Evolutionary conservation across 2,329 filamentous ascomycete genomes (phyloP).

Genomic region (Trichophyton rubrum): DNA sequence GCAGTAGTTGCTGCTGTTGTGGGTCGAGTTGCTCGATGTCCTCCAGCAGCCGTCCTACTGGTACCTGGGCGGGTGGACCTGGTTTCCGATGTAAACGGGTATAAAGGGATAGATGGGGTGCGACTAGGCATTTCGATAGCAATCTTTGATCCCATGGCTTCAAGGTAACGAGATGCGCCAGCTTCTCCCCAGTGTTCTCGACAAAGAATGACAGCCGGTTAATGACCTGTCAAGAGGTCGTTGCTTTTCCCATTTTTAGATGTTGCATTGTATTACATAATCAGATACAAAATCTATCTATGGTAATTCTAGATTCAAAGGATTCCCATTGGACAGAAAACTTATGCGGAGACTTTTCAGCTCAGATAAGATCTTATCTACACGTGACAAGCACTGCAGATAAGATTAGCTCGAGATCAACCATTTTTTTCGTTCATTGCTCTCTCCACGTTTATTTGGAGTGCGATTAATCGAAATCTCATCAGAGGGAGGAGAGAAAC

Average conservation of each 20-base stretch:
- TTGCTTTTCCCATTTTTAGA: not conserved
- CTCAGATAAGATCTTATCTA: no score
- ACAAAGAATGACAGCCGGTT: no score
- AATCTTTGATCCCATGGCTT: not conserved
- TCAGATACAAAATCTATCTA: no score
- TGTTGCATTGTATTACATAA: not conserved
- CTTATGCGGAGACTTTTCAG: no score
- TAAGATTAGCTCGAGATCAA: not conserved
- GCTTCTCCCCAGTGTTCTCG: not conserved
- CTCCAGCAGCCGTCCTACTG: conserved; percentile 11
- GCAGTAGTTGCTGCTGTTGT: conserved; percentile 46
- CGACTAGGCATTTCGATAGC: not conserved
- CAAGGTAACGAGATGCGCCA: not conserved
- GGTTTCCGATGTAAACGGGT: not conserved
- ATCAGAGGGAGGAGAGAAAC: not conserved
- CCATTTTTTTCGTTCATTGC: not conserved
- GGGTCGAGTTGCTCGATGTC: conserved; percentile 39
- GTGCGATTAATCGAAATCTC: not conserved
- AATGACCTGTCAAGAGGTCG: not conserved
- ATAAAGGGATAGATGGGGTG: not conserved
- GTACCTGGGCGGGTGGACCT: conserved; percentile 11
- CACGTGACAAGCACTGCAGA: not conserved
- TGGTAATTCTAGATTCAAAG: no score
- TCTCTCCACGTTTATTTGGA: not conserved
- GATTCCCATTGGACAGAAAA: no score